phyloP scores from a whole-genome alignment of 805 yeast genomes.

The Metschnikowia lochheadii region DNA sequence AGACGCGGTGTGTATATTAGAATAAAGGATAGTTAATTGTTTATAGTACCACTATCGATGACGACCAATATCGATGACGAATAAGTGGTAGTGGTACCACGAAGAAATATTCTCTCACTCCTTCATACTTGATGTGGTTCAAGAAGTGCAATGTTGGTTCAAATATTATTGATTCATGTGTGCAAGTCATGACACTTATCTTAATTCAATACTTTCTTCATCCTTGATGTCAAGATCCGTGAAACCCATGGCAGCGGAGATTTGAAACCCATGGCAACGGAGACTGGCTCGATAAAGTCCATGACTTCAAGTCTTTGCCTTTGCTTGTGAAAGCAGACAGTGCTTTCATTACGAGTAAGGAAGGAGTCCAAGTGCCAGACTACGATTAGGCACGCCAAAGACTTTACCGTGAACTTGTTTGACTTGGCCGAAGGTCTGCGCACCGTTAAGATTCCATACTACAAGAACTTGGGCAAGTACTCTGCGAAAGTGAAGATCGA shows the following conservation, averaged over 20 bases:
- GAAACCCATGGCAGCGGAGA: too few relatives aligned
- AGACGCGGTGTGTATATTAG: too few relatives aligned
- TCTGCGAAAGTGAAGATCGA: conserved; percentile 18
- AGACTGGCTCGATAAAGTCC: conserved; percentile 24
- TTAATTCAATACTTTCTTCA: too few relatives aligned
- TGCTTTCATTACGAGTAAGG: conserved; percentile 20
- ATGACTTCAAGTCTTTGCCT: conserved; percentile 29
- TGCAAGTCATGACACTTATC: too few relatives aligned
- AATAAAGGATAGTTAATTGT: too few relatives aligned
- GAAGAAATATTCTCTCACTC: too few relatives aligned
- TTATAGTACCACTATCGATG: too few relatives aligned
- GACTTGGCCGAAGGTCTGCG: conserved; percentile 11
- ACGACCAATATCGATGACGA: too few relatives aligned
- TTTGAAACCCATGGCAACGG: conserved; percentile 27
- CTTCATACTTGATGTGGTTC: too few relatives aligned
- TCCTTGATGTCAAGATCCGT: conserved; percentile 30
- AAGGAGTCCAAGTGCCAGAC: conserved; percentile 19
- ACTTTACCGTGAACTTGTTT: conserved; percentile 26
- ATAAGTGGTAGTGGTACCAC: too few relatives aligned
- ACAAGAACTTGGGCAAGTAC: conserved; percentile 21
- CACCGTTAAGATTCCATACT: conserved; percentile 24
- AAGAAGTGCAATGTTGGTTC: too few relatives aligned
- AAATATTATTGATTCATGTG: too few relatives aligned
- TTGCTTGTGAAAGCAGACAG: conserved; percentile 26
- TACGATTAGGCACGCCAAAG: conserved; percentile 28